Evolutionary conservation across 1,284 basidiomycete species (phyloP).

Genomic region (Sporisorium scitamineum): DNA sequence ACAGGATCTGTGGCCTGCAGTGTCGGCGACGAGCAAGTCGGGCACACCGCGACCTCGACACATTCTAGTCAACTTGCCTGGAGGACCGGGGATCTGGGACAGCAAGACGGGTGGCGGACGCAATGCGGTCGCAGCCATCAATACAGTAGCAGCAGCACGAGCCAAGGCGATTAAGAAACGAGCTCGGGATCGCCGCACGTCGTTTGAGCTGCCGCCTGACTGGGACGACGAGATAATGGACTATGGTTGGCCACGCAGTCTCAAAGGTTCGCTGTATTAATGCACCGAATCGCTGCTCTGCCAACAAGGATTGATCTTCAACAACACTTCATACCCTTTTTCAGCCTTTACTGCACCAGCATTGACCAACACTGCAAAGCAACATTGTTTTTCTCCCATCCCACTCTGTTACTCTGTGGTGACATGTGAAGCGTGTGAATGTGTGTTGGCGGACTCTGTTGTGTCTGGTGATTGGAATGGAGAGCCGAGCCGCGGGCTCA

Average conservation of each 20-base stretch:
- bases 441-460: no score
- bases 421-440: no score
- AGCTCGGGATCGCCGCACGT: slow-evolving; percentile 23
- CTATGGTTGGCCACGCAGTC: slow-evolving; percentile 50
- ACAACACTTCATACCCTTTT: no score
- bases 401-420: no score
- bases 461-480: no score
- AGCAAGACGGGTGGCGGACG: slow-evolving; percentile 49
- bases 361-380: no score
- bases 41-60: slow-evolving; percentile 49
- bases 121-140: slow-evolving; percentile 50
- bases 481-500: not conserved
- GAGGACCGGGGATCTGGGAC: slow-evolving; percentile 54
- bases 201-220: slow-evolving; percentile 38
- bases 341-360: no score
- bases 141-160: slow-evolving; percentile 42
- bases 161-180: slow-evolving; percentile 52
- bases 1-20: slow-evolving; percentile 42
- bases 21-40: slow-evolving; percentile 43
- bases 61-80: slow-evolving; percentile 50
- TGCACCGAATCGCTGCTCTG: no score
- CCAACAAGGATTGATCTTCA: no score
- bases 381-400: no score
- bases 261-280: slow-evolving; percentile 33
- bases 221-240: slow-evolving; percentile 51